Conservation (phyloP, 768 basidiomycete genomes). For the Trametes elegans region DNA sequence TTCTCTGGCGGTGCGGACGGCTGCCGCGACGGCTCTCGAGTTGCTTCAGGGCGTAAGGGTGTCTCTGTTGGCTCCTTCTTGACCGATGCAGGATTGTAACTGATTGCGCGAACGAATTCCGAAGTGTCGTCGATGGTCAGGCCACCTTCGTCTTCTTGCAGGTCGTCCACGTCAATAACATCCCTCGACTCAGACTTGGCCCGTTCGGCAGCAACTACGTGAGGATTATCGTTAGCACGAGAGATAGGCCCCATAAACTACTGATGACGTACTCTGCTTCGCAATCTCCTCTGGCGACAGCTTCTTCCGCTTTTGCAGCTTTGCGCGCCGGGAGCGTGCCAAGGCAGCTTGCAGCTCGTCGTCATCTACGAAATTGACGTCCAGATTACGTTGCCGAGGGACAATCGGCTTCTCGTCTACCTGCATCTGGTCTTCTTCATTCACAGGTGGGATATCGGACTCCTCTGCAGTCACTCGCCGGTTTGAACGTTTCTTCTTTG, state of each 20-base stretch:
- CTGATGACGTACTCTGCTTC: constrained; percentile 45
- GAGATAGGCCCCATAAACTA: neutral
- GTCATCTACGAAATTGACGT: constrained; percentile 94
- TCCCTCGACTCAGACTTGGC: constrained; percentile 46
- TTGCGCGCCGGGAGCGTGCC: constrained; percentile 80
- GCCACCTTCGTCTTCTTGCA: constrained; percentile 48
- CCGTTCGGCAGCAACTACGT: constrained; percentile 63
- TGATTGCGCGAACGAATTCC: constrained; percentile 89
- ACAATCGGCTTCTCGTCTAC: constrained; percentile 74
- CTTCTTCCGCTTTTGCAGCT: constrained; percentile 74
- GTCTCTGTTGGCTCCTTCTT: constrained; percentile 32
- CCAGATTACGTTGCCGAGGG: constrained; percentile 68
- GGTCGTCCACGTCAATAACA: constrained; percentile 46
- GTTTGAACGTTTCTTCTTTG: constrained; percentile 87
- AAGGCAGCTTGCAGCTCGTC: constrained; percentile 96
- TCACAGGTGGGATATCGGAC: constrained; percentile 40
- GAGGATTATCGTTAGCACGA: constrained; percentile 10
- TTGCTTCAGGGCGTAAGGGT: constrained; percentile 23
- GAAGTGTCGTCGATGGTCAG: constrained; percentile 95
- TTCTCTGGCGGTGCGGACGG: constrained; percentile 34
- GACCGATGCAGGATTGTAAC: constrained; percentile 53
- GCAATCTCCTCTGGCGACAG: constrained; percentile 82
- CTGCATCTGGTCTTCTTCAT: constrained; percentile 64
- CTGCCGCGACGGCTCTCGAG: constrained; percentile 24
- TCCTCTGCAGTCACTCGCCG: constrained; percentile 58